A percentile compares a stretch with the other conserved stretches of the same genome.
phyloP scores from a whole-genome alignment of 1,284 basidiomycete species.

The Leccinum subrobustum region DNA sequence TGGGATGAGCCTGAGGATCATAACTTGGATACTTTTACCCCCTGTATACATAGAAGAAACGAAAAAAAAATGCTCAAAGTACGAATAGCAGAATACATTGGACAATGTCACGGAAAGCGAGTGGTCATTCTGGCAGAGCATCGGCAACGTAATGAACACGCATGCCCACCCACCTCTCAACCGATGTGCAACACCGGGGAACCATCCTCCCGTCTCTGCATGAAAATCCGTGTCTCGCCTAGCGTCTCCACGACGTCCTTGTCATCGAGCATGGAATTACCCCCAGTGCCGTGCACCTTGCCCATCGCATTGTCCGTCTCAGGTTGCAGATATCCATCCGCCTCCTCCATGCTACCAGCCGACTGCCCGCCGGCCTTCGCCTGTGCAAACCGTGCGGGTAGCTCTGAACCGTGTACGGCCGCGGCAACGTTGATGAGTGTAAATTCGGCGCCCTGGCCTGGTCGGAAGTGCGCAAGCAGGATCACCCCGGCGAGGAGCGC shows the following conservation, averaged over 20 bases:
- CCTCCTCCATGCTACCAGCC: neutral
- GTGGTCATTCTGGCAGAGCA: neutral
- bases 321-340: neutral
- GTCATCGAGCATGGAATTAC: neutral
- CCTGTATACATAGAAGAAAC: neutral
- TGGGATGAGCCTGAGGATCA: neutral
- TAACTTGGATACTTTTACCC: neutral
- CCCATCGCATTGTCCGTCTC: neutral
- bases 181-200: constrained; percentile 17
- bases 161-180: neutral
- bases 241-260: constrained; percentile 7
- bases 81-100: neutral
- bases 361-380: constrained; percentile 1
- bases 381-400: constrained; percentile 21
- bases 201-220: constrained; percentile 21
- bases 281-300: neutral
- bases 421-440: constrained; percentile 28
- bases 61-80: neutral
- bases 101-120: neutral
- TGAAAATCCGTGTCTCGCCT: constrained; percentile 10
- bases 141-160: neutral
- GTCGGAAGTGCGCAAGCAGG: constrained; percentile 23
- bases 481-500: constrained; percentile 19
- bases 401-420: constrained; percentile 27
- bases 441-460: constrained; percentile 23